A percentile compares a stretch with the other conserved stretches of the same genome.
Conservation (phyloP, 345 rosid genomes). For the Ceriops zippeliana region DNA sequence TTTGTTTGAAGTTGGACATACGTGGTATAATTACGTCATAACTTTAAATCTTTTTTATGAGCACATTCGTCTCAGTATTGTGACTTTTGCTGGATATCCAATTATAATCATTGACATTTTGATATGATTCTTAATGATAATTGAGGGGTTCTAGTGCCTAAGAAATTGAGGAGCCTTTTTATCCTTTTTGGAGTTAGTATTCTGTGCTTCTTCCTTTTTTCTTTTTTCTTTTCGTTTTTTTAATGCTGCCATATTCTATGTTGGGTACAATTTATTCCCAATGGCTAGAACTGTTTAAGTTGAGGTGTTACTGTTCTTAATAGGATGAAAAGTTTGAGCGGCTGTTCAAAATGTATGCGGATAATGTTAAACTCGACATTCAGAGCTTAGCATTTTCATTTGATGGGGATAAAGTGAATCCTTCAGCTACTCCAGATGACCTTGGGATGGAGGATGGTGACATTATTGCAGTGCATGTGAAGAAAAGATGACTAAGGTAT, state of each 20-base stretch:
- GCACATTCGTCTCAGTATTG: neutral
- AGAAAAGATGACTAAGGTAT: constrained; percentile 41
- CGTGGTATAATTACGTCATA: no score
- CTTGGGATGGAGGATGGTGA: constrained; percentile 94
- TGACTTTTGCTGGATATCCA: neutral
- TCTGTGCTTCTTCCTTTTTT: no score
- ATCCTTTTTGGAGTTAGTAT: no score
- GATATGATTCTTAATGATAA: no score
- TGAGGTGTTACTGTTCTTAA: neutral
- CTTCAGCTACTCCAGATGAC: constrained; percentile 57
- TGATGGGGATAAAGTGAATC: constrained; percentile 76
- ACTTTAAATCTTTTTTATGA: neutral
- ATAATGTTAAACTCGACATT: constrained; percentile 47
- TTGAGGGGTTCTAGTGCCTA: no score
- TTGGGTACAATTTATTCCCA: neutral
- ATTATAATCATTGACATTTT: no score
- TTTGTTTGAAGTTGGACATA: neutral
- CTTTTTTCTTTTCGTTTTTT: neutral
- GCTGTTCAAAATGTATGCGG: constrained; percentile 65
- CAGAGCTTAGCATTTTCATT: constrained; percentile 58
- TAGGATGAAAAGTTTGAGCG: constrained; percentile 91
- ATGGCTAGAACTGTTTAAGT: neutral
- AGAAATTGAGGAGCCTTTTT: no score
- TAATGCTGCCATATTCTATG: neutral
- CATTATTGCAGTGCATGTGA: constrained; percentile 70